Evolutionary conservation across 192 early-diverging fungal genomes (phyloP).

Genomic region (Chytriomyces confervae): DNA sequence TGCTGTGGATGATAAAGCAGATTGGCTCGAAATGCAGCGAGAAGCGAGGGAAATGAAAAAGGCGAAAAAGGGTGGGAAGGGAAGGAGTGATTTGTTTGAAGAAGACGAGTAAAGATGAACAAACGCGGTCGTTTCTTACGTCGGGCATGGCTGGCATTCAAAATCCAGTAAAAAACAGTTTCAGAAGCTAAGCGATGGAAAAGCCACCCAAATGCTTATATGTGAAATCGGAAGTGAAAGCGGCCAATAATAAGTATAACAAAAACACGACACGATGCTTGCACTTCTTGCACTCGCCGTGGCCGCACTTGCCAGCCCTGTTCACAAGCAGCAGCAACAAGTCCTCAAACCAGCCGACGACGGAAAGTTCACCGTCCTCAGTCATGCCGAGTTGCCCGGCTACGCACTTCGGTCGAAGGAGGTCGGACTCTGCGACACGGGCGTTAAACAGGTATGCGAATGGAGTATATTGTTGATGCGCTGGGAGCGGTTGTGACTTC

Average conservation of each 20-base stretch:
- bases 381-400: conserved; percentile 45
- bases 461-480: conserved; percentile 3
- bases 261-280: not conserved
- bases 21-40: conserved; percentile 66
- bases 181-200: too few species aligned
- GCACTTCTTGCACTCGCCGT: not conserved
- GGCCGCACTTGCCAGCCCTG: not conserved
- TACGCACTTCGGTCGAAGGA: conserved; percentile 52
- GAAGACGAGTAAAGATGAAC: not conserved
- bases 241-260: too few species aligned
- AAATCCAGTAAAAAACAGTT: too few species aligned
- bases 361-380: conserved; percentile 41
- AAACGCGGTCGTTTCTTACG: too few species aligned
- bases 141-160: too few species aligned
- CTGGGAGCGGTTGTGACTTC: not conserved
- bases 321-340: not conserved
- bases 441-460: conserved; percentile 79
- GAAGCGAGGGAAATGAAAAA: conserved; percentile 69
- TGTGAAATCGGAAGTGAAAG: too few species aligned
- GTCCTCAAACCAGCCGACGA: not conserved
- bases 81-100: conserved; percentile 2
- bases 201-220: too few species aligned
- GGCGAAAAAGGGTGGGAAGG: conserved; percentile 47
- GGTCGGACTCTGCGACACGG: conserved; percentile 76
- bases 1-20: conserved; percentile 55